Conservation (phyloP, 495 filamentous ascomycete species). For the Darksidea phi region DNA sequence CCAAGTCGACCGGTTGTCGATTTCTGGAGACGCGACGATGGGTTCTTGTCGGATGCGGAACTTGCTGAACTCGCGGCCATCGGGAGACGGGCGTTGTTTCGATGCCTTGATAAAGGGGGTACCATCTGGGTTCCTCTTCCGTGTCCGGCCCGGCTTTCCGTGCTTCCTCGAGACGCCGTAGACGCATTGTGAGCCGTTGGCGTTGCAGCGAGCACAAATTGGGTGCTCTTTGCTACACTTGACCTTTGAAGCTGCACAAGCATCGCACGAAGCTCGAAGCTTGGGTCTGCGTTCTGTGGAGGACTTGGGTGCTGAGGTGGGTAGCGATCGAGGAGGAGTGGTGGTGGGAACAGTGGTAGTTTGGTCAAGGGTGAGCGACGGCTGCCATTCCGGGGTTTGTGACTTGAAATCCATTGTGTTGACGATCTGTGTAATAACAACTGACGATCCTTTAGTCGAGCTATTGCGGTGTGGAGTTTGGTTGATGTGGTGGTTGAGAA, state of each 20-base stretch:
- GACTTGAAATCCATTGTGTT: constrained; percentile 9
- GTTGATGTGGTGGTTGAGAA: neutral
- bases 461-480: neutral
- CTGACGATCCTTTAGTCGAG: constrained; percentile 1
- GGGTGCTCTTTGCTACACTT: constrained; percentile 42
- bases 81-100: constrained; percentile 21
- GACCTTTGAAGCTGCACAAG: constrained; percentile 41
- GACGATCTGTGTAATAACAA: neutral
- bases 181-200: constrained; percentile 32
- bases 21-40: constrained; percentile 10
- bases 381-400: constrained; percentile 6
- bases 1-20: constrained; percentile 15
- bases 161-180: constrained; percentile 39
- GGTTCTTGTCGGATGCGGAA: constrained; percentile 24
- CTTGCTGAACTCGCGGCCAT: constrained; percentile 23
- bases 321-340: neutral
- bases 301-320: constrained; percentile 15
- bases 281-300: constrained; percentile 37
- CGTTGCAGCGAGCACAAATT: constrained; percentile 33
- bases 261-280: constrained; percentile 39
- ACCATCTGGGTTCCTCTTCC: constrained; percentile 29
- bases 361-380: constrained; percentile 7
- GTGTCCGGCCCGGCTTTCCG: constrained; percentile 34
- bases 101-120: constrained; percentile 25
- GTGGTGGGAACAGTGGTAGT: constrained; percentile 4